phyloP scores from a whole-genome alignment of 495 filamentous ascomycete species.

The Trichocladium uniseriatum region DNA sequence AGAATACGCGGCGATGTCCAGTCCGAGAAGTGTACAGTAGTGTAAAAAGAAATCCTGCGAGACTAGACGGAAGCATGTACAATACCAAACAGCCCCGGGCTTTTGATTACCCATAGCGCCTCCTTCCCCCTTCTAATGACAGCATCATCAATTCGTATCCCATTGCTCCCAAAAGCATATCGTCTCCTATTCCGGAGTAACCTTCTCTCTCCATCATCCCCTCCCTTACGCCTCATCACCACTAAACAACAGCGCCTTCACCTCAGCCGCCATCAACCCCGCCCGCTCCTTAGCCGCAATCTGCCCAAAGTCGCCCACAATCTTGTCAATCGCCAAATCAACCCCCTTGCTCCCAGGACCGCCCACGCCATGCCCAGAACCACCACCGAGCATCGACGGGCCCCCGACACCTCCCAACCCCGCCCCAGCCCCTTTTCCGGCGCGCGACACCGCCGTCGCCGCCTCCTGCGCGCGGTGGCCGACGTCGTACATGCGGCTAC shows the following conservation, averaged over 20 bases:
- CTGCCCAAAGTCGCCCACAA: conserved; percentile 69
- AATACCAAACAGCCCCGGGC: background rate
- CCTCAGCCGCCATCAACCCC: conserved; percentile 69
- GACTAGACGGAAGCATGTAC: conserved; percentile 1
- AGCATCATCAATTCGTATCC: conserved; percentile 1
- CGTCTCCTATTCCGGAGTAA: background rate
- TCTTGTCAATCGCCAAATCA: conserved; percentile 66
- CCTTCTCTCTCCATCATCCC: too few species aligned
- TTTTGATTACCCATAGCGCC: background rate
- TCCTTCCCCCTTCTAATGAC: conserved; percentile 1
- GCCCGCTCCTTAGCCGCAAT: conserved; percentile 80
- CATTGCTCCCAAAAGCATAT: background rate
- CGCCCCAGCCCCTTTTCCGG: conserved; percentile 6
- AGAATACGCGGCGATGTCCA: background rate
- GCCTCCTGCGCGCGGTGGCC: conserved; percentile 66
- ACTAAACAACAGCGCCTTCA: conserved; percentile 75
- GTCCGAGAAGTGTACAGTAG: background rate
- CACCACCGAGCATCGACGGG: background rate
- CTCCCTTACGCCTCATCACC: background rate
- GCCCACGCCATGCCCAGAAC: background rate
- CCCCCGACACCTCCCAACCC: background rate
- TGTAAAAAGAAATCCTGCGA: background rate
- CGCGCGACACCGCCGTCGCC: conserved; percentile 38
- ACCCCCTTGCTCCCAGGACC: conserved; percentile 7
- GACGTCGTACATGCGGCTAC: conserved; percentile 85